Conservation (phyloP, 176 grass and related monocot genomes). For the Neostapfia colusana region DNA sequence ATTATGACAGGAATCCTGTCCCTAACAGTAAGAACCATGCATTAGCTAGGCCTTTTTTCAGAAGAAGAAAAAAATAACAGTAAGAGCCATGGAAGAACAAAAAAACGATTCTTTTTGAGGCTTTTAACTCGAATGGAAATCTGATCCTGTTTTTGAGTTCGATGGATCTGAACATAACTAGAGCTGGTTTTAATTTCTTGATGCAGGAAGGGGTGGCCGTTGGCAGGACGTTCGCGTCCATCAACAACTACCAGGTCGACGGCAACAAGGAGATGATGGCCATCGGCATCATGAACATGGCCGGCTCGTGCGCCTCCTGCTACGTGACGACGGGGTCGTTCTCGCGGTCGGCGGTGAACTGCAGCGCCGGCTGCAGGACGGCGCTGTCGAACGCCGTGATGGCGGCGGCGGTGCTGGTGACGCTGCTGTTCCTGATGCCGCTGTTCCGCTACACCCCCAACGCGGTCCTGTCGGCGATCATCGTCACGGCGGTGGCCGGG, state of each 20-base stretch:
- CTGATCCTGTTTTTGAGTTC: no score
- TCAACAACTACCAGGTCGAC: slow-evolving; percentile 99
- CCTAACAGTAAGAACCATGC: slow-evolving; percentile 65
- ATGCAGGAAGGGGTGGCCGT: slow-evolving; percentile 92
- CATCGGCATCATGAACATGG: slow-evolving; percentile 98
- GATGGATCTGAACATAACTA: no score
- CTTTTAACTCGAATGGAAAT: no score
- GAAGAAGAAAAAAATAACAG: no score
- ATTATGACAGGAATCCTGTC: slow-evolving; percentile 87
- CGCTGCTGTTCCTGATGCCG: slow-evolving; percentile 96
- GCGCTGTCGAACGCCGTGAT: slow-evolving; percentile 91
- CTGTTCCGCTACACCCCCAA: slow-evolving; percentile 95
- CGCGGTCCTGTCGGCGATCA: slow-evolving; percentile 93
- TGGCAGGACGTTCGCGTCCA: slow-evolving; percentile 87
- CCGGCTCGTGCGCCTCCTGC: slow-evolving; percentile 87
- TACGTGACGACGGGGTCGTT: slow-evolving; percentile 98
- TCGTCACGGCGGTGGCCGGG: slow-evolving; percentile 86
- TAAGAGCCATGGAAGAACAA: no score
- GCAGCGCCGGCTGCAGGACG: slow-evolving; percentile 86
- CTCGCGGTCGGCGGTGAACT: slow-evolving; percentile 94
- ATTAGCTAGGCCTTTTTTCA: no score
- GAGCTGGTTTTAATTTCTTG: no score
- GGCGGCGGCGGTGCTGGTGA: slow-evolving; percentile 83
- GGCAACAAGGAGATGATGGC: slow-evolving; percentile 99
- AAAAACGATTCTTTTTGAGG: no score